Evolutionary conservation across 2,329 filamentous ascomycete genomes (phyloP), one percentile per base, ranked within the genome.

Genomic region (Arthrobotrys sphaeroides): DNA sequence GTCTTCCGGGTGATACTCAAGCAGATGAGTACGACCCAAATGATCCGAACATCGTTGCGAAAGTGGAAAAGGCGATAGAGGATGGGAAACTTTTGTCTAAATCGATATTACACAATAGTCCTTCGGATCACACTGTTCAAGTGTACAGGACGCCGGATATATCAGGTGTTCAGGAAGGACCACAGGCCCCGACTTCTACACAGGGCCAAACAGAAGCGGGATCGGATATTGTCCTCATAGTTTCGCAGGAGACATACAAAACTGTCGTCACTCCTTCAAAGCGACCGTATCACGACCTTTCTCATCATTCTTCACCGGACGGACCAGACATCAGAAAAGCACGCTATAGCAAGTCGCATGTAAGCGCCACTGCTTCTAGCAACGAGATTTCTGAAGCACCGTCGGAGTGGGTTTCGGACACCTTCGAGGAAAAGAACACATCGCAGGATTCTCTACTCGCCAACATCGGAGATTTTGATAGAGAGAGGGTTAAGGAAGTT

Each of bases 1-100:
- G 53, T 49, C 36, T 55, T 22, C 70, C 60, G 1, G 70, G 70
- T 2, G 70, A 68, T 9, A 74, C 70, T n/a, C 70, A 74, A 13
- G 31, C 59, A 5, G 65, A 69, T 36, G 38, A 47, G 20, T 64
- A 55, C 9, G 70, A 74, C 24, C 45, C 70, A 2, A 49, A 55
- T 13, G 70, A 74, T 18, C 62, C 62, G 2, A 36, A 49, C 13
- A 64, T 74, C 6, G 20, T 53, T 9, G 62, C 70, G 3, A 68
- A 64, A 51, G 70, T 74, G 1, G 64, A 61, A 57, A 68, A 51
- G 28, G 70, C 70, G 13, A 31, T 68, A 7, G 55, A 68, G 24
- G 70, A 74, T 22, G 62, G 62, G 4, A 61, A 26, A 13, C n/a
- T 47, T 5, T 26, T 74, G 10, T 68, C 70, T 12, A 68, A 49